Percentiles rank a stretch among this genome's conserved stretches.
phyloP scores from a whole-genome alignment of 305 asterid species.

The Rubia balearica region DNA sequence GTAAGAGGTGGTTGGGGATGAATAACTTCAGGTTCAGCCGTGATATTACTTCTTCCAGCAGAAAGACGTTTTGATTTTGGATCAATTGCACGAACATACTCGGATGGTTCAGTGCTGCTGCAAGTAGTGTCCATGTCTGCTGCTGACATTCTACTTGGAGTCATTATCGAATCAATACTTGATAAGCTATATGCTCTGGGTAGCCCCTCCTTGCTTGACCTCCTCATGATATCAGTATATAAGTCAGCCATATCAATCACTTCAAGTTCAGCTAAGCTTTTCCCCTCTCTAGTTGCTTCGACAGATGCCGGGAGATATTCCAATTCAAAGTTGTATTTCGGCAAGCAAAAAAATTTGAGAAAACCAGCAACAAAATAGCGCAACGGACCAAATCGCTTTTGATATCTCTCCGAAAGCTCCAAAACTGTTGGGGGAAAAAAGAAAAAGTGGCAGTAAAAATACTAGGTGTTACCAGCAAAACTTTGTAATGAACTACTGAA shows the following conservation, averaged over 20 bases:
- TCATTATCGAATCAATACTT: slow-evolving; percentile 89
- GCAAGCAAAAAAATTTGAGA: slow-evolving; percentile 88
- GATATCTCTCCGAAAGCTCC: slow-evolving; percentile 95
- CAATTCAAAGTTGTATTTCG: slow-evolving; percentile 82
- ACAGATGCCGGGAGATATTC: slow-evolving; percentile 74
- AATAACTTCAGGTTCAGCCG: slow-evolving; percentile 86
- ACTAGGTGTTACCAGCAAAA: neutral
- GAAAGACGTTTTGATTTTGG: slow-evolving; percentile 82
- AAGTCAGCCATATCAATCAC: slow-evolving; percentile 81
- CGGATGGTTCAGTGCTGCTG: slow-evolving; percentile 88
- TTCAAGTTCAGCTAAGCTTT: slow-evolving; percentile 38
- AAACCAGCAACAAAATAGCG: slow-evolving; percentile 96
- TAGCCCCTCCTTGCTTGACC: slow-evolving; percentile 94
- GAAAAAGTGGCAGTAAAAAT: neutral
- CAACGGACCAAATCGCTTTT: slow-evolving; percentile 88
- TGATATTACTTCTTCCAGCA: slow-evolving; percentile 61
- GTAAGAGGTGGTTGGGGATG: slow-evolving; percentile 76
- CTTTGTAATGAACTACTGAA: neutral
- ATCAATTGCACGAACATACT: slow-evolving; percentile 93
- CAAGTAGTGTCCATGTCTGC: slow-evolving; percentile 66
- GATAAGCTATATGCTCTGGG: slow-evolving; percentile 95
- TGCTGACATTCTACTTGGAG: slow-evolving; percentile 70
- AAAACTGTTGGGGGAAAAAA: slow-evolving; percentile 40
- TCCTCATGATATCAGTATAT: slow-evolving; percentile 84
- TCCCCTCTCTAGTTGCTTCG: slow-evolving; percentile 46